A percentile compares a stretch with the other conserved stretches of the same genome.
These are phyloP conservation scores for Biscutella laevigata DNA, from an alignment of 441 rosid genomes.

Conservation along the genomic window DNA sequence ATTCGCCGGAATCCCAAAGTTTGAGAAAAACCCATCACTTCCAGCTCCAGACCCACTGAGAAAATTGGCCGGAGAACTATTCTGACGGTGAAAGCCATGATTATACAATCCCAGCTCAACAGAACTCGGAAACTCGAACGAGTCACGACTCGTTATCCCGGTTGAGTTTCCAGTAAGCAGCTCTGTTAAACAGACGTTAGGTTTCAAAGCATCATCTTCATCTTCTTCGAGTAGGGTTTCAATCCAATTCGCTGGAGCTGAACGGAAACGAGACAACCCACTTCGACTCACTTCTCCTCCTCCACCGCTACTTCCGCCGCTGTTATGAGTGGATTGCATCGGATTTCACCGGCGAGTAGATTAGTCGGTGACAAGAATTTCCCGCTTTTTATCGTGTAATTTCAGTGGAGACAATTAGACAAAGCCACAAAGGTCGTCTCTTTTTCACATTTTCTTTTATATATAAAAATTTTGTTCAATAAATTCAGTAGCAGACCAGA, in stretches of 20 bases:
- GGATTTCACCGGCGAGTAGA: slow-evolving; percentile 5
- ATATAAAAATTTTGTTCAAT: not conserved
- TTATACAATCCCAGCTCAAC: slow-evolving; percentile 21
- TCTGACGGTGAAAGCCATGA: slow-evolving; percentile 47
- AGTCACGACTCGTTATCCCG: slow-evolving; percentile 19
- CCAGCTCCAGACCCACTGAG: slow-evolving; percentile 25
- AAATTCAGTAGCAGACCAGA: slow-evolving; percentile 14
- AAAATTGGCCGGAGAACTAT: slow-evolving; percentile 66
- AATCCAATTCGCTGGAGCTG: slow-evolving; percentile 78
- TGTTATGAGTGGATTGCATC: slow-evolving; percentile 47
- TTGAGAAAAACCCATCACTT: slow-evolving; percentile 36
- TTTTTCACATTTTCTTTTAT: not conserved
- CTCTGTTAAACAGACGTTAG: slow-evolving; percentile 21
- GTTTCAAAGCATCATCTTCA: slow-evolving; percentile 34
- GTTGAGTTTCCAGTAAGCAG: slow-evolving; percentile 18
- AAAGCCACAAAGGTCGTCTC: slow-evolving; percentile 16
- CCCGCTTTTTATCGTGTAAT: not conserved
- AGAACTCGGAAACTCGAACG: slow-evolving; percentile 24
- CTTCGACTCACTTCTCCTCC: slow-evolving; percentile 40
- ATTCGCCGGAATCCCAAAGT: slow-evolving; percentile 35
- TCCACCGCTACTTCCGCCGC: slow-evolving; percentile 21
- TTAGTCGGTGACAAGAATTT: slow-evolving; percentile 22
- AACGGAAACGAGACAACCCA: slow-evolving; percentile 56
- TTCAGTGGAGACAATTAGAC: slow-evolving; percentile 21
- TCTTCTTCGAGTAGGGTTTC: slow-evolving; percentile 65